phyloP scores from a whole-genome alignment of 2,329 filamentous ascomycete species.

The Ceratocystis papillata region DNA sequence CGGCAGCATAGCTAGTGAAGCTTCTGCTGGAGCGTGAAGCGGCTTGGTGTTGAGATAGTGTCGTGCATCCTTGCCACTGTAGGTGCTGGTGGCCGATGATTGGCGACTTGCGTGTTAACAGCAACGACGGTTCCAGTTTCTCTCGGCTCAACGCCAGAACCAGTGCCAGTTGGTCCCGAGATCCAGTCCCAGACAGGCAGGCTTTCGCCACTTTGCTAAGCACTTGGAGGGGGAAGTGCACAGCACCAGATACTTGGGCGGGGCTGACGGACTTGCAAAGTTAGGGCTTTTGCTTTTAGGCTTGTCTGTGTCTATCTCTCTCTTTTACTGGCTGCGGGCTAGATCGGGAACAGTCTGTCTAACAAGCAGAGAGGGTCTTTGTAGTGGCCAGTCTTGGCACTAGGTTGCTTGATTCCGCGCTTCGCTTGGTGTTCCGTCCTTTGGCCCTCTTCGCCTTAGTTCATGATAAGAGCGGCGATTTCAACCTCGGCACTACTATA shows the following conservation, averaged over 20 bases:
- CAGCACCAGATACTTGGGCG: background rate
- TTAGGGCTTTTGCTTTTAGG: background rate
- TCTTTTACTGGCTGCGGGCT: background rate
- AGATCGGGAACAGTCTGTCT: background rate
- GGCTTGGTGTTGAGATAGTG: background rate
- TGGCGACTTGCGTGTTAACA: background rate
- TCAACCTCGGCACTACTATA: background rate
- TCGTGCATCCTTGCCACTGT: background rate
- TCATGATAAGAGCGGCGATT: background rate
- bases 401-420: background rate
- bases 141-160: background rate
- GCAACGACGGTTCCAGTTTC: background rate
- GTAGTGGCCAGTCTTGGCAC: background rate
- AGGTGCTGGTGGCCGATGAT: background rate
- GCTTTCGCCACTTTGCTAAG: conserved; percentile 8
- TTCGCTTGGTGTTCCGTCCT: background rate
- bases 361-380: conserved; percentile 7
- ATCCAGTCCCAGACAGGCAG: background rate
- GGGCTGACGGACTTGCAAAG: background rate
- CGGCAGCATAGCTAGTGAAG: background rate
- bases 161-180: background rate
- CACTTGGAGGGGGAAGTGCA: background rate
- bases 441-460: background rate
- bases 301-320: background rate
- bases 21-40: background rate